Conservation (phyloP, 257 asterid genomes). For the Thymus mandschuricus region DNA sequence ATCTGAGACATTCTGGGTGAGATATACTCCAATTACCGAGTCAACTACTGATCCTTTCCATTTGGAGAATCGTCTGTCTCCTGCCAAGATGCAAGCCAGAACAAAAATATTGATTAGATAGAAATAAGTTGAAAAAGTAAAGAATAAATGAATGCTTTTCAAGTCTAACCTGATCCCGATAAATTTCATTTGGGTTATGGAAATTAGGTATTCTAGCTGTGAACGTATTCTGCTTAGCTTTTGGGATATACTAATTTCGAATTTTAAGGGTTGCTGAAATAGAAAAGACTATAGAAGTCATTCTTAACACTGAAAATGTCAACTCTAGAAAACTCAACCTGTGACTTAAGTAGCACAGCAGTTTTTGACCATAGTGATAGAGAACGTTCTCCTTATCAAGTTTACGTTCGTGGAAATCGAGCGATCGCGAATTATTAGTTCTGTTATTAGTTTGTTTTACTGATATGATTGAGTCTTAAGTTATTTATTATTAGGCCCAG, state of each 20-base stretch:
- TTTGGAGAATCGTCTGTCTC: constrained; percentile 74
- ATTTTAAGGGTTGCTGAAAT: constrained; percentile 17
- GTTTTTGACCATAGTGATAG: background rate
- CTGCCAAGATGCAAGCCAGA: constrained; percentile 43
- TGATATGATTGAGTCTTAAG: too few relatives aligned
- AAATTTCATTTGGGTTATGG: too few relatives aligned
- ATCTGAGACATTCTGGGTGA: constrained; percentile 87
- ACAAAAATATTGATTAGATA: too few relatives aligned
- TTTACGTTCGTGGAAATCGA: too few relatives aligned
- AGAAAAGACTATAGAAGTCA: constrained; percentile 1
- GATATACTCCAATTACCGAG: constrained; percentile 85
- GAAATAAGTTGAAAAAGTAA: too few relatives aligned
- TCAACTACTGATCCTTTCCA: constrained; percentile 95
- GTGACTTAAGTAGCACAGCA: constrained; percentile 4
- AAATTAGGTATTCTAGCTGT: background rate
- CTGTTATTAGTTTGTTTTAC: too few relatives aligned
- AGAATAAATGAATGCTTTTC: too few relatives aligned
- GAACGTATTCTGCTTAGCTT: background rate
- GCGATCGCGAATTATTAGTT: too few relatives aligned
- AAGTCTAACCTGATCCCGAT: too few relatives aligned
- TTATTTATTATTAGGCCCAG: too few relatives aligned
- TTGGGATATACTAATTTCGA: background rate
- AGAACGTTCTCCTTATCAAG: too few relatives aligned
- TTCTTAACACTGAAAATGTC: background rate
- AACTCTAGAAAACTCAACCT: background rate